Percentiles rank a stretch among this genome's conserved stretches.
Evolutionary conservation across 2,329 filamentous ascomycete species (phyloP).

Genomic region (Colletotrichum sp.): DNA sequence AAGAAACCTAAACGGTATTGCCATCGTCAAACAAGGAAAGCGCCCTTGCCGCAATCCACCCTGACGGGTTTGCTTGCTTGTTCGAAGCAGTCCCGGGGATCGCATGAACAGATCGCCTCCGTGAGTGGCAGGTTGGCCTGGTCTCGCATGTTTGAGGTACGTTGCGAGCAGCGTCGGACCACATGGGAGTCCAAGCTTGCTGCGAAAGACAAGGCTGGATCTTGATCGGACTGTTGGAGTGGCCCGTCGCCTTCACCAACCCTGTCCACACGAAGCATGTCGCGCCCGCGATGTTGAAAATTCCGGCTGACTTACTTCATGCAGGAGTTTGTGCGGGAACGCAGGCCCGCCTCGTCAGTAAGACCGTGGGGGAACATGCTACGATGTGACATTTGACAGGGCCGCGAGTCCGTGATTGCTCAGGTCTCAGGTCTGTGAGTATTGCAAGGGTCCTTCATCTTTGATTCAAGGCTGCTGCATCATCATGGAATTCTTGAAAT

Average conservation of each 20-base stretch:
- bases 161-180: constrained; percentile 28
- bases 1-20: not conserved
- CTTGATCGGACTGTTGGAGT: not conserved
- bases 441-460: not conserved
- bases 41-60: not conserved
- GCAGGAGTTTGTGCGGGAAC: not conserved
- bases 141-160: constrained; percentile 28
- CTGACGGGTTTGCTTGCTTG: constrained; percentile 1
- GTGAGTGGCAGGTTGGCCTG: constrained; percentile 11
- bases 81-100: not conserved
- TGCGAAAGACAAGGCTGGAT: not conserved
- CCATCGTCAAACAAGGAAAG: not conserved
- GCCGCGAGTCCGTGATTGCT: not conserved
- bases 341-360: not conserved
- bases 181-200: constrained; percentile 14
- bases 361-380: not conserved
- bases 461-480: not conserved
- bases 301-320: constrained; percentile 1
- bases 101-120: constrained; percentile 21
- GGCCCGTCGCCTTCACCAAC: not conserved
- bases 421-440: constrained; percentile 1
- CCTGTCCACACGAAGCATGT: not conserved
- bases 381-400: not conserved
- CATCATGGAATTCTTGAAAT: not conserved
- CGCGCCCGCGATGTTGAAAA: not conserved